Base-by-base conservation (phyloP, 257 asterid genomes). In the Apocynum venetum region DNA sequence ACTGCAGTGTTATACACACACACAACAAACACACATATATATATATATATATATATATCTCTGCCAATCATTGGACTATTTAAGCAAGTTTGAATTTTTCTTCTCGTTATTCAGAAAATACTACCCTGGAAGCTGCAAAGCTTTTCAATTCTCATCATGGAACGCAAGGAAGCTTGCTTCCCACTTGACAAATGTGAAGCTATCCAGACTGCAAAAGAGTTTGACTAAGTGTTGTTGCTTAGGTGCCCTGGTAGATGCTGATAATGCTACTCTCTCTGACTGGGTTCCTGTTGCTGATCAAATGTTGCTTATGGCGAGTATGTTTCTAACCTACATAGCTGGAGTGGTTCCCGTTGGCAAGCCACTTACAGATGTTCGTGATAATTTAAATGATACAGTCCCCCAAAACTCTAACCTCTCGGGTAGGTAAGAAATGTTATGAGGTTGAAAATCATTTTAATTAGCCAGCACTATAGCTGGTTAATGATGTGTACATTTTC, bases 391-490 rank as follows among this genome's bases (percentile, higher is more conserved):
- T 80, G 83, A 76, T 81, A 71, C 76, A 76, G 83, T 76, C 76
- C 76, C 87, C 71, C 86, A 85, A 68, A 82, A 63, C 76, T 67
- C 92, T 76, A 82, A 96, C 83, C 78, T 87, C 80, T 76, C 86
- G 83, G 99, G 98, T 93, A 90, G 99, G 99, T 95, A 95, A 90
- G 99, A 87, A 87, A 86, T 91, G 90, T 87, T 84, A 76, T 84
- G 80, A 83, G 86, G 80, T 73, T 75, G 76, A 78, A 76, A 76
- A 49, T 81, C 82, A 53, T 82, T 80, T 80, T 63, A 55, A 74
- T 81, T 56, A 14, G 68, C 41, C 72, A 64, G 60, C 40, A 2
- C 40, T 64, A 43, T 63, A 40, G 38, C 12, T 25, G 56, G 31
- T 36, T n/a, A 7, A 40, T 15, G 13, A 20, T 51, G 1, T 36